Evolutionary conservation across 345 rosid species (phyloP).

Genomic region (Leavenworthia alabamica): DNA sequence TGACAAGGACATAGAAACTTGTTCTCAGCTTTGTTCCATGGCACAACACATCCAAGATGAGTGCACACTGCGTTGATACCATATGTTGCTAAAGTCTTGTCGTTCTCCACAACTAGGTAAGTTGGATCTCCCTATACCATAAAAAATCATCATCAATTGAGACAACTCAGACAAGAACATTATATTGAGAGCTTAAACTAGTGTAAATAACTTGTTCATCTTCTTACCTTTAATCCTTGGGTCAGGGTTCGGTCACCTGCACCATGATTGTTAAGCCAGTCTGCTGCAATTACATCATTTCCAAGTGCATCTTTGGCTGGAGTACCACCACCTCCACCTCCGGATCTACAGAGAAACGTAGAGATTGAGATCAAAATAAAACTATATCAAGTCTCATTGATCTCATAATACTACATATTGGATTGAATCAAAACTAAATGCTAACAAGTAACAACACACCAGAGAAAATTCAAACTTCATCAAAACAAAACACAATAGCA

Average conservation of each 20-base stretch:
- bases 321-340: slow-evolving; percentile 59
- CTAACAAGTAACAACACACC: slow-evolving; percentile 3
- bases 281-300: slow-evolving; percentile 57
- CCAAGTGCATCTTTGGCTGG: slow-evolving; percentile 90
- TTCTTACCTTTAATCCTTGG: slow-evolving; percentile 80
- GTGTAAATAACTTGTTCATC: background rate
- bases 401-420: background rate
- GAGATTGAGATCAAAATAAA: background rate
- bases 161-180: background rate
- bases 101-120: slow-evolving; percentile 91
- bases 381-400: background rate
- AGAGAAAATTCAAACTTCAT: background rate
- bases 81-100: slow-evolving; percentile 65
- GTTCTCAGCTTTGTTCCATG: slow-evolving; percentile 82
- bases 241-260: slow-evolving; percentile 83
- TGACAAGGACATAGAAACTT: slow-evolving; percentile 96
- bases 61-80: slow-evolving; percentile 90
- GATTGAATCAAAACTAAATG: background rate
- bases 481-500: background rate
- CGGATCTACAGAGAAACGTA: slow-evolving; percentile 30
- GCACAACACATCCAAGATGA: slow-evolving; percentile 94
- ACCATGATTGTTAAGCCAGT: slow-evolving; percentile 84
- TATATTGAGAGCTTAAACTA: background rate
- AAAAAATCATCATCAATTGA: background rate
- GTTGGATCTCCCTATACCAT: slow-evolving; percentile 83